Evolutionary conservation across 164 flowering plant genomes (phyloP).

Genomic region (Malania oleifera): DNA sequence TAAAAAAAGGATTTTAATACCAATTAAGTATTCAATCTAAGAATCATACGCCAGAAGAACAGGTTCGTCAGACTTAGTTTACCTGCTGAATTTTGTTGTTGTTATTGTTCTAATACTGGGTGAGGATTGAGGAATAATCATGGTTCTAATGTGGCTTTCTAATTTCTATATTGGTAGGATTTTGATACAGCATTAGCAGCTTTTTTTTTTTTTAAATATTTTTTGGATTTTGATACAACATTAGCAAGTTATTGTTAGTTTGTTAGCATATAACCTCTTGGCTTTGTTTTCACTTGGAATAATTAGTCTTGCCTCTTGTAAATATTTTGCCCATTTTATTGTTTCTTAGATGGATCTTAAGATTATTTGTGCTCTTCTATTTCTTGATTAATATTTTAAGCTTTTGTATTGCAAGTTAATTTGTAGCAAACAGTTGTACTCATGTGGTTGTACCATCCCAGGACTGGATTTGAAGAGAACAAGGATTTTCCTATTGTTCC

Average conservation of each 20-base stretch:
- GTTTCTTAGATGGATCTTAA: not conserved
- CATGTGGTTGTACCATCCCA: constrained; percentile 33
- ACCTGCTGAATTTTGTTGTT: not conserved
- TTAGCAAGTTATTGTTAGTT: not conserved
- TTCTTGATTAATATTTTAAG: constrained; percentile 5
- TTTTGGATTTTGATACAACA: constrained; percentile 1
- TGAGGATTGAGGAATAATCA: no score
- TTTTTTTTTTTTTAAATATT: no score
- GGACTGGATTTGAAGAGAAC: constrained; percentile 96
- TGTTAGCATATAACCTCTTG: not conserved
- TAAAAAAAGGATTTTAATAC: no score
- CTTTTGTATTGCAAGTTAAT: constrained; percentile 13
- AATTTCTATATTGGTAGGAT: no score
- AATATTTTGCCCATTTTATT: not conserved
- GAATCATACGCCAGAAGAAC: constrained; percentile 86
- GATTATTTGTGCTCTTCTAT: not conserved
- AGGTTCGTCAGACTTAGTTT: constrained; percentile 35
- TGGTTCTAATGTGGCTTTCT: constrained; percentile 1
- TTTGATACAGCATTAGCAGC: no score
- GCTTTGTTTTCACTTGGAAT: not conserved
- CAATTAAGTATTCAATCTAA: constrained; percentile 72
- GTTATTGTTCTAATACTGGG: no score
- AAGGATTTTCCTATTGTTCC: constrained; percentile 76
- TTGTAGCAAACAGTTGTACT: constrained; percentile 17
- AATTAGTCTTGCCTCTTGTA: not conserved